phyloP scores from a whole-genome alignment of 768 basidiomycete species.

The Russula virescens region DNA sequence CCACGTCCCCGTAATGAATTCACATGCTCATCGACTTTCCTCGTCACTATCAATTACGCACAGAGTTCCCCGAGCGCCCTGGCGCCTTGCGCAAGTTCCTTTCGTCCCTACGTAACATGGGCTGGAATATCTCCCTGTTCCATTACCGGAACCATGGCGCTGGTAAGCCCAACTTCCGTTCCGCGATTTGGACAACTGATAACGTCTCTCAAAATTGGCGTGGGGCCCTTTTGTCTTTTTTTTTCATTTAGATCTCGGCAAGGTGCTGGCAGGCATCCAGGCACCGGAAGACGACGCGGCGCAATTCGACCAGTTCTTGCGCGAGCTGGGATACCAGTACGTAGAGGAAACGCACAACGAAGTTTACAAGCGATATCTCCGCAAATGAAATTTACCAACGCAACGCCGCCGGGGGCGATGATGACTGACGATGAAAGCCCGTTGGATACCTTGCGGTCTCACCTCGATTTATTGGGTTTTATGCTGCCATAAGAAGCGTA shows the following conservation, averaged over 20 bases:
- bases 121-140: slow-evolving; percentile 95
- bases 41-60: neutral
- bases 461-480: no score
- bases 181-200: neutral
- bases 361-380: slow-evolving; percentile 72
- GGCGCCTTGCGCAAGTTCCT: slow-evolving; percentile 89
- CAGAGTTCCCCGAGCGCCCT: slow-evolving; percentile 95
- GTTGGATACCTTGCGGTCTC: no score
- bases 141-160: slow-evolving; percentile 98
- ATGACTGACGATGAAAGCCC: no score
- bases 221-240: no score
- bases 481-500: neutral
- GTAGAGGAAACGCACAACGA: slow-evolving; percentile 91
- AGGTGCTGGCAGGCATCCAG: slow-evolving; percentile 89
- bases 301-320: slow-evolving; percentile 70
- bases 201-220: neutral
- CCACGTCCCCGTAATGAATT: neutral
- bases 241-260: slow-evolving; percentile 74
- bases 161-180: slow-evolving; percentile 45
- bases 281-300: slow-evolving; percentile 65
- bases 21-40: neutral
- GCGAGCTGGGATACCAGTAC: slow-evolving; percentile 76
- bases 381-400: slow-evolving; percentile 30
- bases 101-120: slow-evolving; percentile 59
- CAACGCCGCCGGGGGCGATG: no score